phyloP scores from a whole-genome alignment of 352 stramenopile genomes.

The Globisporangium recalcitrans region DNA sequence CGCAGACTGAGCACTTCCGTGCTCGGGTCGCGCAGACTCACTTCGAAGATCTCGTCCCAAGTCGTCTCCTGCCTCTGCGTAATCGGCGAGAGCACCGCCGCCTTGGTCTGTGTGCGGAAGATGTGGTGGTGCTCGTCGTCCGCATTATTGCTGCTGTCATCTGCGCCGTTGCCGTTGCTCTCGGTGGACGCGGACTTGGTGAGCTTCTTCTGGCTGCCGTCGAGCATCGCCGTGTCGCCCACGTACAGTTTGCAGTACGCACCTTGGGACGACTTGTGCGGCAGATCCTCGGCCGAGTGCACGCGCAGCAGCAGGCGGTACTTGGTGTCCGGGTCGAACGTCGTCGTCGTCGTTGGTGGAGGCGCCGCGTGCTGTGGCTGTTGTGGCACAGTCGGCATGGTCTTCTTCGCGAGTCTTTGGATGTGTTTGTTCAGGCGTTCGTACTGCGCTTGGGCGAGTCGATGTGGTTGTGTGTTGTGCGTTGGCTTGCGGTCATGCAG shows the following conservation, averaged over 20 bases:
- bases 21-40: constrained; percentile 40
- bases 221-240: constrained; percentile 41
- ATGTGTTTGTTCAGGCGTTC: neutral
- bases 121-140: constrained; percentile 24
- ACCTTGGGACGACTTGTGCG: constrained; percentile 29
- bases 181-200: constrained; percentile 5
- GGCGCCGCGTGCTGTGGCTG: neutral
- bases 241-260: constrained; percentile 76
- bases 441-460: neutral
- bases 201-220: constrained; percentile 21
- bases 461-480: neutral
- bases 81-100: constrained; percentile 42
- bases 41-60: constrained; percentile 76
- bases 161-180: neutral
- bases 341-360: neutral
- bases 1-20: constrained; percentile 61
- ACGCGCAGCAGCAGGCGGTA: constrained; percentile 47
- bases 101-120: constrained; percentile 46
- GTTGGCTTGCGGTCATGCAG: constrained; percentile 3
- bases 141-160: constrained; percentile 4
- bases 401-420: neutral
- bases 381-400: neutral
- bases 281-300: constrained; percentile 49
- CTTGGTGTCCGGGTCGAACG: constrained; percentile 26
- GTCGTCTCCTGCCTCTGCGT: constrained; percentile 47